Percentiles rank a stretch among this genome's conserved stretches.
Conservation (phyloP, 805 yeast species). For the Lipomyces chichibuensis region DNA sequence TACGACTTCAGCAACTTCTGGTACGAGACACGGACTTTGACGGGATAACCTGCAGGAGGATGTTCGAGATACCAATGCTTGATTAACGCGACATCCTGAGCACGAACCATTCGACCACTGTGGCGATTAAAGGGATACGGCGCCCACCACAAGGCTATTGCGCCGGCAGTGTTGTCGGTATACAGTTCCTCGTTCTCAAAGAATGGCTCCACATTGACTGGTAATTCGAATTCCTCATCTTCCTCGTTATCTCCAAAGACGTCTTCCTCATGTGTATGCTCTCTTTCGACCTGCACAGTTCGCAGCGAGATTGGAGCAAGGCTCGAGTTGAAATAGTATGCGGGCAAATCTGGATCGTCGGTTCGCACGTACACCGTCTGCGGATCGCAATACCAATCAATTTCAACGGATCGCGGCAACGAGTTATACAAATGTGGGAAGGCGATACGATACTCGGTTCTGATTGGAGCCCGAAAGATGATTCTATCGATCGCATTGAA, state of each 20-base stretch:
- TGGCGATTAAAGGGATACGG: conserved; percentile 83
- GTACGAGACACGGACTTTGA: conserved; percentile 82
- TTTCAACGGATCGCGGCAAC: conserved; percentile 63
- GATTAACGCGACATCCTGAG: conserved; percentile 85
- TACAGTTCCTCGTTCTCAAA: conserved; percentile 52
- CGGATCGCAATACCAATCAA: conserved; percentile 68
- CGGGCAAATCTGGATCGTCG: conserved; percentile 56
- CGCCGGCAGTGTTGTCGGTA: conserved; percentile 53
- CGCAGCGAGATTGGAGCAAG: conserved; percentile 59
- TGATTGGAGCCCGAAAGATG: conserved; percentile 73
- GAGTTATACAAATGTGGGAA: conserved; percentile 85
- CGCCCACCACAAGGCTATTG: conserved; percentile 74
- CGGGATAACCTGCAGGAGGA: conserved; percentile 61
- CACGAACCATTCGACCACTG: conserved; percentile 71
- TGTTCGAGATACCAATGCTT: conserved; percentile 81
- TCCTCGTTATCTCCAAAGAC: conserved; percentile 42
- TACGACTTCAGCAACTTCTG: conserved; percentile 81
- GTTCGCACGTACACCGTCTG: conserved; percentile 53
- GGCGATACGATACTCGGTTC: conserved; percentile 85
- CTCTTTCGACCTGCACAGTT: conserved; percentile 36
- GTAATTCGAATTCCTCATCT: conserved; percentile 49
- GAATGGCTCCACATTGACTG: conserved; percentile 55
- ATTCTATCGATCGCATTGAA: conserved; percentile 87
- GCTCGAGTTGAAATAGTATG: conserved; percentile 58
- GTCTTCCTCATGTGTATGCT: conserved; percentile 38